A percentile compares a stretch with the other conserved stretches of the same genome.
phyloP scores from a whole-genome alignment of 768 basidiomycete genomes.

The Boletellus emodensis region DNA sequence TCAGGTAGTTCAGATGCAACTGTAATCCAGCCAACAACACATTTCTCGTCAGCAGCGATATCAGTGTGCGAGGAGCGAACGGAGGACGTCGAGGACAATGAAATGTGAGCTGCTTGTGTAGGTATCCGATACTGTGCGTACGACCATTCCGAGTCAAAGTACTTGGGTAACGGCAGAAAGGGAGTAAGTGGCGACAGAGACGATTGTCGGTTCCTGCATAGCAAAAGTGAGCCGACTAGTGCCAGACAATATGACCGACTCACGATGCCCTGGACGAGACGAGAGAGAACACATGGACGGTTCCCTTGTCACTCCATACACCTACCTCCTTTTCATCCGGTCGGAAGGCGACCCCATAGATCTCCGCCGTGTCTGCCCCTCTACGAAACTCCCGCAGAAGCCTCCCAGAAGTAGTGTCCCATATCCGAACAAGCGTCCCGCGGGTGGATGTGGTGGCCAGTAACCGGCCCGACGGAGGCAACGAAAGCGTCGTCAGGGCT shows the following conservation, averaged over 20 bases:
- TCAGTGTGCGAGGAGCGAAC: conserved; percentile 53
- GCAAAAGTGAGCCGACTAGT: conserved; percentile 2
- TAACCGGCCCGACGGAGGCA: conserved; percentile 72
- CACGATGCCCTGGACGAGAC: conserved; percentile 61
- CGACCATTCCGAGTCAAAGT: conserved; percentile 96
- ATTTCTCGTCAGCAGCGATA: conserved; percentile 76
- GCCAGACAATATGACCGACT: conserved; percentile 30
- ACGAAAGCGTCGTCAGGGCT: conserved; percentile 71
- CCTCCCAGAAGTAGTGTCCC: conserved; percentile 73
- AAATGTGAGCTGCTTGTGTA: conserved; percentile 76
- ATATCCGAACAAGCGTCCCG: conserved; percentile 85
- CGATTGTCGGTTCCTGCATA: conserved; percentile 76
- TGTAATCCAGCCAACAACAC: conserved; percentile 83
- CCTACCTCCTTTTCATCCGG: conserved; percentile 83
- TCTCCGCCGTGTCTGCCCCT: conserved; percentile 86
- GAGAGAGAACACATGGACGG: conserved; percentile 84
- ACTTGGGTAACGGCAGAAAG: conserved; percentile 80
- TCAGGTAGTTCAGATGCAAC: conserved; percentile 37
- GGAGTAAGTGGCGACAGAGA: conserved; percentile 76
- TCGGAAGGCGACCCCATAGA: conserved; percentile 86
- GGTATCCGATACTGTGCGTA: conserved; percentile 92
- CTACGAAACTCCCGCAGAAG: conserved; percentile 76
- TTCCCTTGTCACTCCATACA: conserved; percentile 95
- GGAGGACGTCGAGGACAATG: conserved; percentile 63
- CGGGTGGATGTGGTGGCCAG: conserved; percentile 80